Base-by-base conservation (phyloP, 805 yeast genomes). In the Ogataea paradorogensis region DNA sequence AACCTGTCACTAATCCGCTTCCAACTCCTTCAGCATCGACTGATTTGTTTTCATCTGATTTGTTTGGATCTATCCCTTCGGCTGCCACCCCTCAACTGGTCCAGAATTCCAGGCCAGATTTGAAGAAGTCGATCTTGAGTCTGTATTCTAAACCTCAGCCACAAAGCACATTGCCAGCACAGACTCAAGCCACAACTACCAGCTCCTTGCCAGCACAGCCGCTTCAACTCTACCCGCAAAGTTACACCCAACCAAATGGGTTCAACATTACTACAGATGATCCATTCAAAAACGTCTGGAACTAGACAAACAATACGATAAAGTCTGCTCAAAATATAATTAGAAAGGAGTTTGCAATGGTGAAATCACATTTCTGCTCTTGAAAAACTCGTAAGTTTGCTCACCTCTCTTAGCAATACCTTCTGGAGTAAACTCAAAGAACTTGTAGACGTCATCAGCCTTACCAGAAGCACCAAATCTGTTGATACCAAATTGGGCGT, bases 391-490 rank as follows among this genome's bases (percentile, higher is more conserved):
- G 58, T 85, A 70, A 48, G 90, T 82, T 73, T 82, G 80, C 53
- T 71, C 68, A 51, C 89, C 97, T 70, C 90, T 87, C 58, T 78
- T 72, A 58, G 95, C 91, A 66, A 93, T 74, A 53, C 95, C 96
- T 65, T 87, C 96, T 48, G 91, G 83, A 41, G 95, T 89, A 76
- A 93, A 93, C 53, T 78, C 96, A 56, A 91, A 86, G 73, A 61
- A 71, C 69, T 86, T 78, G 82, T 81, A 93, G 47, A 91, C 76
- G 49, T 84, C 87, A 43, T 70, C 67, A 62, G 83, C 93, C 66
- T 86, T 84, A 65, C 95, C 99, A 46, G 97, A 89, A 47, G 90
- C 93, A 78, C 99, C 99, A 64, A 93, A 93, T 73, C 87, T 80
- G 79, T 88, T 80, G 62, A 93, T 75, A 70, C 97, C 96, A 59